phyloP scores from a whole-genome alignment of 2,329 filamentous ascomycete species.

The Botryotinia narcissicola region DNA sequence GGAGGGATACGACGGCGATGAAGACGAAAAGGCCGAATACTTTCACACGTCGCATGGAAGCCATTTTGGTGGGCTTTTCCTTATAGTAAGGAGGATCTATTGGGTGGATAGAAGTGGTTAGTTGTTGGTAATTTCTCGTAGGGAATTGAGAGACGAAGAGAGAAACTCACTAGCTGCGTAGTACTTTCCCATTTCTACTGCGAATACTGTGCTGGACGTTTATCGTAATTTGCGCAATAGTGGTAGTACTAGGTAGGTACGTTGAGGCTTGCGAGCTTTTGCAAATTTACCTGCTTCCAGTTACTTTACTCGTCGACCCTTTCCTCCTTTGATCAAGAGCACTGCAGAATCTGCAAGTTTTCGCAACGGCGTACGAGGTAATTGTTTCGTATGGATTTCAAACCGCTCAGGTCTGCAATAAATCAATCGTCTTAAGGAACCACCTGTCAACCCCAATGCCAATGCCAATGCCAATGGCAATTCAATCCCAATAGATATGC shows the following conservation, averaged over 20 bases:
- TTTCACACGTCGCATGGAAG: conserved; percentile 67
- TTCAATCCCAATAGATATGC: background rate
- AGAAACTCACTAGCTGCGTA: conserved; percentile 15
- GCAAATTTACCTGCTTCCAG: background rate
- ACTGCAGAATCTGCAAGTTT: background rate
- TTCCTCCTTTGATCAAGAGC: background rate
- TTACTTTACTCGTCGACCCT: background rate
- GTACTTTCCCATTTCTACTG: conserved; percentile 19
- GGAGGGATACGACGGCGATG: conserved; percentile 61
- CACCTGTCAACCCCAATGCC: background rate
- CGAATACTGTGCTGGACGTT: background rate
- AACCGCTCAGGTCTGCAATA: background rate
- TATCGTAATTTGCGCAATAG: background rate
- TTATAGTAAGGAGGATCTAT: conserved; percentile 25
- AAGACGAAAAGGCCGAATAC: conserved; percentile 63
- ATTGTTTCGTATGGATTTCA: background rate
- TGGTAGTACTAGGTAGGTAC: background rate
- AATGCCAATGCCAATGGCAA: background rate
- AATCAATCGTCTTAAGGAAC: background rate
- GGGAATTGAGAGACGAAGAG: background rate
- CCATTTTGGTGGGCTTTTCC: conserved; percentile 49
- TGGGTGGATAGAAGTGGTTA: background rate
- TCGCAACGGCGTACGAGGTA: background rate
- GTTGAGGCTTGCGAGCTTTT: background rate
- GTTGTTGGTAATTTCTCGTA: background rate